phyloP scores from a whole-genome alignment of 352 stramenopile genomes.

The Globisporangium nagaii region DNA sequence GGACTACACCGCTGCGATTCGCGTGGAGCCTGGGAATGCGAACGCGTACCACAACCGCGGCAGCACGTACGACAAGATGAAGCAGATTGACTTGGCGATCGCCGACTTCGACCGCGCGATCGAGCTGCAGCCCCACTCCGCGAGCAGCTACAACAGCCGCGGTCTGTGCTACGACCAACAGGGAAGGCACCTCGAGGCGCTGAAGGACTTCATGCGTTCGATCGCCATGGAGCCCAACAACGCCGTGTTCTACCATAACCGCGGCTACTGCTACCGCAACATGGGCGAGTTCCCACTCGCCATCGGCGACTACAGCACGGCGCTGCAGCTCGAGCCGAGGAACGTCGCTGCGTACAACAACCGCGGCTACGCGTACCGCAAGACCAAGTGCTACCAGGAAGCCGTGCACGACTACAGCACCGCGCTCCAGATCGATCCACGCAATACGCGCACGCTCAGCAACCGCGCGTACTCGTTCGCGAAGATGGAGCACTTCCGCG shows the following conservation, averaged over 20 bases:
- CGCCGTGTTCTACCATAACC: constrained; percentile 82
- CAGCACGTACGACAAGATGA: constrained; percentile 78
- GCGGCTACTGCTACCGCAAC: constrained; percentile 80
- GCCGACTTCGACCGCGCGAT: constrained; percentile 68
- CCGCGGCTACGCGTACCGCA: constrained; percentile 77
- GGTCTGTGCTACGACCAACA: constrained; percentile 75
- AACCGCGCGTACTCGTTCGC: constrained; percentile 84
- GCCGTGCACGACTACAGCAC: constrained; percentile 74
- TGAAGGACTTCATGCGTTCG: constrained; percentile 68
- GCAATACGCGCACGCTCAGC: constrained; percentile 75
- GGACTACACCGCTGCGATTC: constrained; percentile 75
- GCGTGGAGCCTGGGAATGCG: constrained; percentile 61
- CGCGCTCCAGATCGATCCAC: constrained; percentile 63
- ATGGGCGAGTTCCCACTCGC: constrained; percentile 67
- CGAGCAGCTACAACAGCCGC: constrained; percentile 80
- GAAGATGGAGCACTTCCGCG: constrained; percentile 64
- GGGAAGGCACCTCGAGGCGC: constrained; percentile 47
- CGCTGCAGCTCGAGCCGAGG: constrained; percentile 51
- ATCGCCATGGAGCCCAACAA: constrained; percentile 65
- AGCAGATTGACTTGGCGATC: constrained; percentile 47
- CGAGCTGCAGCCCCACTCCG: constrained; percentile 40
- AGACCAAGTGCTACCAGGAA: constrained; percentile 56
- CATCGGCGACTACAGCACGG: constrained; percentile 61
- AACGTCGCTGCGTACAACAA: constrained; percentile 84
- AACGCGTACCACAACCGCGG: constrained; percentile 84